Percentiles rank a stretch among this genome's conserved stretches.
These are phyloP conservation scores for Penicillium italicum DNA, from an alignment of 2,329 filamentous ascomycete species.

Conservation along the genomic window DNA sequence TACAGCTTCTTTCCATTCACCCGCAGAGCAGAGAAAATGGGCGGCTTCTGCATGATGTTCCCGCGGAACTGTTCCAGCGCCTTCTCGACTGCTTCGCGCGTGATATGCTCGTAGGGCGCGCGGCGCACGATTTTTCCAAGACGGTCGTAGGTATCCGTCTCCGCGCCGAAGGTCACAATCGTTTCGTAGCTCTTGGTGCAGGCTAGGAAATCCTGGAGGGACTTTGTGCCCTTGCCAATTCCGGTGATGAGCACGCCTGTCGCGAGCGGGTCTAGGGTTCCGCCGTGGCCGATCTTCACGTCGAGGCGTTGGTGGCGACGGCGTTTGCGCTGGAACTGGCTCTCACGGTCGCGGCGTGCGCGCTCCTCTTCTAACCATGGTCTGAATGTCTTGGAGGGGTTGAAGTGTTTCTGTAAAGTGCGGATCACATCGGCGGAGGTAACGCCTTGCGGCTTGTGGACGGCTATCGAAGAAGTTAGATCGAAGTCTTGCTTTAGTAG, in stretches of 20 bases:
- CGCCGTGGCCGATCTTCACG: slow-evolving; percentile 94
- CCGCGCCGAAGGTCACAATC: slow-evolving; percentile 82
- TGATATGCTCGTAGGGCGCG: slow-evolving; percentile 75
- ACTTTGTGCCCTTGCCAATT: slow-evolving; percentile 82
- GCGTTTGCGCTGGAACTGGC: slow-evolving; percentile 57
- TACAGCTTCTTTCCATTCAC: slow-evolving; percentile 93
- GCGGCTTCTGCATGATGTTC: slow-evolving; percentile 82
- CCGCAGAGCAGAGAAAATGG: slow-evolving; percentile 87
- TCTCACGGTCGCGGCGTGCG: slow-evolving; percentile 54
- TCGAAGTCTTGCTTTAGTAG: background rate
- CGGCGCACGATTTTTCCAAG: slow-evolving; percentile 77
- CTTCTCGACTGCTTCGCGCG: slow-evolving; percentile 70
- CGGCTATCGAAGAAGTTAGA: slow-evolving; percentile 54
- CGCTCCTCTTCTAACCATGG: slow-evolving; percentile 69
- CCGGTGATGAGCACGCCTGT: slow-evolving; percentile 90
- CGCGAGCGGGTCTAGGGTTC: slow-evolving; percentile 89
- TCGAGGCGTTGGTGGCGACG: slow-evolving; percentile 60
- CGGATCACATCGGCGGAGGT: slow-evolving; percentile 89
- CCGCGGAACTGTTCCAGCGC: slow-evolving; percentile 73
- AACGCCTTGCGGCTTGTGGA: slow-evolving; percentile 86
- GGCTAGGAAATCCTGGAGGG: slow-evolving; percentile 69
- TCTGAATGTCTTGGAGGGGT: slow-evolving; percentile 72
- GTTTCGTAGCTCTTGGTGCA: slow-evolving; percentile 95
- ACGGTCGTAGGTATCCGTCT: slow-evolving; percentile 87
- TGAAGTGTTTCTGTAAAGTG: slow-evolving; percentile 79